Conservation (phyloP, 176 grass and related monocot species). For the Juncus effusus region DNA sequence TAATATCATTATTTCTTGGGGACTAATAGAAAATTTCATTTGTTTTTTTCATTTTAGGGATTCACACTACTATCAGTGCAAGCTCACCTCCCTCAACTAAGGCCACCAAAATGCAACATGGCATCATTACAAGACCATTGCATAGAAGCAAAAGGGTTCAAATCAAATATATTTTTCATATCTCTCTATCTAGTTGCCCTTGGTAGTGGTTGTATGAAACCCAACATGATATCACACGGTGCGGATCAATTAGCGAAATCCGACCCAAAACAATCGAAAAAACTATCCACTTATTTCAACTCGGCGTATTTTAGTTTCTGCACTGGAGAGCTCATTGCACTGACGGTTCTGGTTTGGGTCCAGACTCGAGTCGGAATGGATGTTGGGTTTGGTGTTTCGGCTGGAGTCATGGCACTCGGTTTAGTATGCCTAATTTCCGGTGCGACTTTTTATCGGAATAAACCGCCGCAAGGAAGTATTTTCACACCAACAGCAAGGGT, state of each 20-base stretch:
- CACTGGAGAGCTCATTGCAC: slow-evolving; percentile 70
- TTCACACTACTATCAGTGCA: slow-evolving; percentile 88
- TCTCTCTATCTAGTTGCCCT: slow-evolving; percentile 91
- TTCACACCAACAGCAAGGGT: slow-evolving; percentile 78
- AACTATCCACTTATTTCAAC: slow-evolving; percentile 98
- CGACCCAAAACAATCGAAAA: slow-evolving; percentile 30
- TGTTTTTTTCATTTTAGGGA: slow-evolving; percentile 35
- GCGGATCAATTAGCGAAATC: slow-evolving; percentile 65
- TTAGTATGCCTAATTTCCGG: slow-evolving; percentile 64
- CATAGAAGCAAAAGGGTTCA: slow-evolving; percentile 58
- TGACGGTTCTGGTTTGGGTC: slow-evolving; percentile 88
- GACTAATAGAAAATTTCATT: no score
- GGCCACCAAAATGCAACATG: slow-evolving; percentile 87
- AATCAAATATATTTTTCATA: slow-evolving; percentile 61
- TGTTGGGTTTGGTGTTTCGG: slow-evolving; percentile 74
- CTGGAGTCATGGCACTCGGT: slow-evolving; percentile 63
- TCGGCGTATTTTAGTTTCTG: slow-evolving; percentile 98
- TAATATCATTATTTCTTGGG: no score
- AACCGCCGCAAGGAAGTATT: slow-evolving; percentile 82
- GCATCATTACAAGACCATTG: slow-evolving; percentile 42
- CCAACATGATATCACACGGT: slow-evolving; percentile 97
- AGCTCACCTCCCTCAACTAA: slow-evolving; percentile 90
- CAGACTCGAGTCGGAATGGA: slow-evolving; percentile 93
- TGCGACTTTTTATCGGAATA: slow-evolving; percentile 64
- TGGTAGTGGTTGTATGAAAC: slow-evolving; percentile 92